These are phyloP conservation scores for Thalassiosira profunda DNA, from an alignment of 108 stramenopile genomes.

Conservation along the genomic window DNA sequence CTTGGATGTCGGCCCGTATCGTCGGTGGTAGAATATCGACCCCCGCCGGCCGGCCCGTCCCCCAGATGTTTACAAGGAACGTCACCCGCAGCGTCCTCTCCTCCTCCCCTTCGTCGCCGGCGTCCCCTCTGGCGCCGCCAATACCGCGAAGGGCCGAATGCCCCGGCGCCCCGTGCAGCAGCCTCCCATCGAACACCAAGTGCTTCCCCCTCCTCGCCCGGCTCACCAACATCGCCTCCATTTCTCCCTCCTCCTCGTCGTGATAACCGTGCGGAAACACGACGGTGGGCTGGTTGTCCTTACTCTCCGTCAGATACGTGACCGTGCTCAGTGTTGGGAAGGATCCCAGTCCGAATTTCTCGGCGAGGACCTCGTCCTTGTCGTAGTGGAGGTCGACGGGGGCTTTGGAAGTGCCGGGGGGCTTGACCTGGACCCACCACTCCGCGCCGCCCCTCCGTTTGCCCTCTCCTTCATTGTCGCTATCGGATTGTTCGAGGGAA, in stretches of 20 bases:
- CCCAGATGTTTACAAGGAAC: constrained; percentile 94
- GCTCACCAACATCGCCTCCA: constrained; percentile 62
- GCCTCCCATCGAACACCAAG: constrained; percentile 88
- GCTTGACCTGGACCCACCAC: constrained; percentile 92
- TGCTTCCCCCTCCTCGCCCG: constrained; percentile 82
- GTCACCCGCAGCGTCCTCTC: constrained; percentile 63
- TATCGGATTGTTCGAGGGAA: neutral
- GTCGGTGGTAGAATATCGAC: constrained; percentile 54
- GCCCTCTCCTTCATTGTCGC: neutral
- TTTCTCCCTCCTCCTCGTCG: constrained; percentile 62
- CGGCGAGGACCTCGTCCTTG: constrained; percentile 90
- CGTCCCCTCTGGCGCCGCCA: neutral
- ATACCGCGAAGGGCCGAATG: constrained; percentile 52
- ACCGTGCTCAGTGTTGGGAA: constrained; percentile 91
- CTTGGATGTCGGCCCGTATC: constrained; percentile 38
- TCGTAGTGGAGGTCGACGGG: constrained; percentile 92
- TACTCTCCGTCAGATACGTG: constrained; percentile 70
- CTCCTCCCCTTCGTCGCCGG: constrained; percentile 1
- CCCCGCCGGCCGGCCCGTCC: constrained; percentile 56
- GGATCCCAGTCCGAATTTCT: constrained; percentile 78
- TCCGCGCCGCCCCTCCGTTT: constrained; percentile 56
- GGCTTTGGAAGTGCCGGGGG: constrained; percentile 12
- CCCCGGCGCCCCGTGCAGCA: constrained; percentile 89
- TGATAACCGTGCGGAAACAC: constrained; percentile 77
- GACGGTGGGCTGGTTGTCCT: constrained; percentile 58